phyloP scores from a whole-genome alignment of 257 asterid genomes.

The Ballota nigra region DNA sequence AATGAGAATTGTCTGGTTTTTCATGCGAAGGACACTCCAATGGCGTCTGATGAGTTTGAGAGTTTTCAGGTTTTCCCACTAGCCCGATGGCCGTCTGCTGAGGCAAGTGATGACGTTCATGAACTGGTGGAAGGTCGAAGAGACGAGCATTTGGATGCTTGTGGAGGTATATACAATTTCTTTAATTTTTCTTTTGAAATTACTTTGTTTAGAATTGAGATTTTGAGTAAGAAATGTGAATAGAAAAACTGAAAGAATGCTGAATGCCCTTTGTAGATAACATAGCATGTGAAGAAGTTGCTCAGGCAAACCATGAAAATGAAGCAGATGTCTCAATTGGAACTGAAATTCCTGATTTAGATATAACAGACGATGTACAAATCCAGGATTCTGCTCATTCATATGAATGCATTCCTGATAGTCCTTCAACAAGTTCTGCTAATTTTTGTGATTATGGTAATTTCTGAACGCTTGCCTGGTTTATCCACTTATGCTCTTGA shows the following conservation, averaged over 20 bases:
- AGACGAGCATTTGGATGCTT: slow-evolving; percentile 36
- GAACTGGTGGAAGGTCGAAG: slow-evolving; percentile 22
- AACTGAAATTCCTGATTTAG: slow-evolving; percentile 90
- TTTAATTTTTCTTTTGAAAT: background rate
- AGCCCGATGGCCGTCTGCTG: slow-evolving; percentile 24
- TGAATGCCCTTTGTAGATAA: slow-evolving; percentile 23
- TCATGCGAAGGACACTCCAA: slow-evolving; percentile 42
- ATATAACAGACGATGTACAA: slow-evolving; percentile 59
- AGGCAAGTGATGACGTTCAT: slow-evolving; percentile 29
- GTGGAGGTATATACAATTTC: slow-evolving; percentile 35
- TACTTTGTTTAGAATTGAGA: background rate
- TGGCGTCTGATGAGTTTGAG: slow-evolving; percentile 32
- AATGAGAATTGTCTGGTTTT: slow-evolving; percentile 54
- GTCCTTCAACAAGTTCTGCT: slow-evolving; percentile 37
- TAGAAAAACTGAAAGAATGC: slow-evolving; percentile 15
- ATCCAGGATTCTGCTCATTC: slow-evolving; percentile 33
- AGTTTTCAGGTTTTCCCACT: slow-evolving; percentile 21
- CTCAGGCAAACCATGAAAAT: slow-evolving; percentile 53
- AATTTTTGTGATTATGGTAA: slow-evolving; percentile 48
- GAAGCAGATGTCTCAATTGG: slow-evolving; percentile 95
- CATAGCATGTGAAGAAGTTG: slow-evolving; percentile 56
- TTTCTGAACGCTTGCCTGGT: slow-evolving; percentile 4
- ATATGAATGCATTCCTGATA: slow-evolving; percentile 34
- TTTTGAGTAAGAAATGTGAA: slow-evolving; percentile 1
- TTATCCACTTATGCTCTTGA: background rate